phyloP scores from a whole-genome alignment of 768 basidiomycete genomes.

The Infundibulicybe gibba region DNA sequence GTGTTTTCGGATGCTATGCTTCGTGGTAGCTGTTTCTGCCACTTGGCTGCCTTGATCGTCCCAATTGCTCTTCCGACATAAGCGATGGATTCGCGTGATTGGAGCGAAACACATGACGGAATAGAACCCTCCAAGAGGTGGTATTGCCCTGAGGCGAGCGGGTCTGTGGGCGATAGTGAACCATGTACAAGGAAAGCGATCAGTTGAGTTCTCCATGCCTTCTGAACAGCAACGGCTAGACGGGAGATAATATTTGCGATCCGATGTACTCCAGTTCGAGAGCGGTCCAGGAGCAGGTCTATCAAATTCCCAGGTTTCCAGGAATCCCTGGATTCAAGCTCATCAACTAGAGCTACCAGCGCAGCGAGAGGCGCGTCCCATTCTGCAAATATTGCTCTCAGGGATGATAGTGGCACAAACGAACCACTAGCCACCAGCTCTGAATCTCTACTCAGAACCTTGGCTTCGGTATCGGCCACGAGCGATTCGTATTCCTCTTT shows the following conservation, averaged over 20 bases:
- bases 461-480: constrained; percentile 78
- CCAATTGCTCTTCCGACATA: constrained; percentile 88
- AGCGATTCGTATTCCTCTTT: constrained; percentile 78
- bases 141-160: constrained; percentile 61
- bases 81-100: constrained; percentile 75
- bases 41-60: constrained; percentile 75
- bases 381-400: constrained; percentile 79
- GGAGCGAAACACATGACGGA: constrained; percentile 70
- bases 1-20: constrained; percentile 65
- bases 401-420: constrained; percentile 81
- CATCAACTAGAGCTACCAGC: constrained; percentile 59
- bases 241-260: constrained; percentile 68
- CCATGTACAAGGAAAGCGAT: constrained; percentile 77
- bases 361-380: constrained; percentile 88
- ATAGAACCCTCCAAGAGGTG: constrained; percentile 60
- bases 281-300: constrained; percentile 69
- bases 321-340: constrained; percentile 49
- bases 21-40: constrained; percentile 75
- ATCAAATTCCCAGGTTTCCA: constrained; percentile 80
- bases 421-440: constrained; percentile 74
- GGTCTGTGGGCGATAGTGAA: constrained; percentile 65
- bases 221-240: constrained; percentile 73
- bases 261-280: constrained; percentile 76
- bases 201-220: constrained; percentile 83
- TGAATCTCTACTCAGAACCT: constrained; percentile 71